phyloP scores from a whole-genome alignment of 1,284 basidiomycete genomes.

The Tremellales sp. region DNA sequence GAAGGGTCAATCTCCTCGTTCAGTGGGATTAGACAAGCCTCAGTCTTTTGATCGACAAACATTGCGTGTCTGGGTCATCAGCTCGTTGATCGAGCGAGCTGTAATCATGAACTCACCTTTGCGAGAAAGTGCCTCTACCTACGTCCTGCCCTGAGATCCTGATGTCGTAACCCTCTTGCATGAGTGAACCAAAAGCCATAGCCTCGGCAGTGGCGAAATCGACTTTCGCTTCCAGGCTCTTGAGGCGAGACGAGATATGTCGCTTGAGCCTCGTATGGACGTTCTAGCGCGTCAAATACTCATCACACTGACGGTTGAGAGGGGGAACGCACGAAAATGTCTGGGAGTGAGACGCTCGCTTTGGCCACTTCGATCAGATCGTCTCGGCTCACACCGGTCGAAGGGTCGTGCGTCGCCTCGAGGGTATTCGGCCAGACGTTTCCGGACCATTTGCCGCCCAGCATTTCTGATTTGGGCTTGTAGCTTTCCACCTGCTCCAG shows the following conservation, averaged over 20 bases:
- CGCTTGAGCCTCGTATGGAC: slow-evolving; percentile 73
- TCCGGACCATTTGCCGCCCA: slow-evolving; percentile 60
- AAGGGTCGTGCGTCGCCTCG: slow-evolving; percentile 57
- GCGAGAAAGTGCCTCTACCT: slow-evolving; percentile 82
- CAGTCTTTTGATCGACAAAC: slow-evolving; percentile 79
- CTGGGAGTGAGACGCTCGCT: slow-evolving; percentile 67
- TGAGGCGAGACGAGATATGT: slow-evolving; percentile 72
- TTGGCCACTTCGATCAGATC: slow-evolving; percentile 59
- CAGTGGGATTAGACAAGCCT: slow-evolving; percentile 70
- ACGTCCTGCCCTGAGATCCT: slow-evolving; percentile 87
- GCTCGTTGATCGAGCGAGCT: background rate
- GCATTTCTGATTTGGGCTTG: slow-evolving; percentile 55
- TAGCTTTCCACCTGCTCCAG: slow-evolving; percentile 56
- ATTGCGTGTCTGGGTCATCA: slow-evolving; percentile 66
- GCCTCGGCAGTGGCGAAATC: slow-evolving; percentile 89
- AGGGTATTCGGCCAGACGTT: slow-evolving; percentile 66
- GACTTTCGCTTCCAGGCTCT: slow-evolving; percentile 67
- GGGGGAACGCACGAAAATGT: slow-evolving; percentile 66
- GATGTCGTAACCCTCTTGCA: slow-evolving; percentile 72
- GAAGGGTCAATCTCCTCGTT: slow-evolving; percentile 56
- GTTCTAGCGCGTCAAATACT: slow-evolving; percentile 54
- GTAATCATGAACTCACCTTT: slow-evolving; percentile 54
- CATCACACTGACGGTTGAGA: background rate
- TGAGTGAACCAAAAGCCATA: slow-evolving; percentile 75
- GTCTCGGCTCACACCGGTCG: slow-evolving; percentile 62